Conservation (phyloP, 805 yeast species). For the Ogataea methylovora region DNA sequence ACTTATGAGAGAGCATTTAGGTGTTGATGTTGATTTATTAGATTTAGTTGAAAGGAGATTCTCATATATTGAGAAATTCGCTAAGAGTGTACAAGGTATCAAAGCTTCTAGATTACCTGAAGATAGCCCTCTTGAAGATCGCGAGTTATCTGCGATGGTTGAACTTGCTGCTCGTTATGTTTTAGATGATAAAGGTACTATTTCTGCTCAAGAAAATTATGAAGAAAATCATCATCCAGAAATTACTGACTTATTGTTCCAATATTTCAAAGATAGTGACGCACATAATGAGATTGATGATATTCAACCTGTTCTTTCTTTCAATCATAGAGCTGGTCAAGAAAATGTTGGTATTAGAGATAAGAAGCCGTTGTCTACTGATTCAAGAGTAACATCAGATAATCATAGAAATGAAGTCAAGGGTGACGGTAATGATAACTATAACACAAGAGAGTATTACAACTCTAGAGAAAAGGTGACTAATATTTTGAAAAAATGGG, state of each 20-base stretch:
- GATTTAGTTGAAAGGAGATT: conserved; percentile 78
- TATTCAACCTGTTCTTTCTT: conserved; percentile 38
- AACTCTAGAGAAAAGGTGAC: conserved; percentile 48
- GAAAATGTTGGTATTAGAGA: conserved; percentile 84
- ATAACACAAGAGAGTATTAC: conserved; percentile 37
- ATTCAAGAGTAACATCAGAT: conserved; percentile 67
- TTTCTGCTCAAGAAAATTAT: conserved; percentile 4
- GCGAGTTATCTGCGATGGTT: conserved; percentile 54
- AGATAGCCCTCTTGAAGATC: conserved; percentile 16
- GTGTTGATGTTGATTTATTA: conserved; percentile 81
- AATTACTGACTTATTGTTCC: conserved; percentile 13
- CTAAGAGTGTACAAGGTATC: conserved; percentile 32
- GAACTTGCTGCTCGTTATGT: conserved; percentile 70
- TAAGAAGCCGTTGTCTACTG: conserved; percentile 71
- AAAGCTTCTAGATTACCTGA: conserved; percentile 33
- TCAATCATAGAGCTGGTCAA: conserved; percentile 83
- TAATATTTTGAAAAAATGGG: conserved; percentile 48
- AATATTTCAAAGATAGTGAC: conserved; percentile 13
- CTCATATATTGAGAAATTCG: conserved; percentile 37
- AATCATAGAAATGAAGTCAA: conserved; percentile 64
- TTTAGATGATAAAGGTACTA: conserved; percentile 34
- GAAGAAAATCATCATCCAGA: conserved; percentile 10
- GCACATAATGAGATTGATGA: conserved; percentile 18
- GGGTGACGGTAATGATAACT: conserved; percentile 69
- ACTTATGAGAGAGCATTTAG: conserved; percentile 94